Base-by-base conservation (phyloP, 169 alveolate genomes). In the Plasmodium sp. region DNA sequence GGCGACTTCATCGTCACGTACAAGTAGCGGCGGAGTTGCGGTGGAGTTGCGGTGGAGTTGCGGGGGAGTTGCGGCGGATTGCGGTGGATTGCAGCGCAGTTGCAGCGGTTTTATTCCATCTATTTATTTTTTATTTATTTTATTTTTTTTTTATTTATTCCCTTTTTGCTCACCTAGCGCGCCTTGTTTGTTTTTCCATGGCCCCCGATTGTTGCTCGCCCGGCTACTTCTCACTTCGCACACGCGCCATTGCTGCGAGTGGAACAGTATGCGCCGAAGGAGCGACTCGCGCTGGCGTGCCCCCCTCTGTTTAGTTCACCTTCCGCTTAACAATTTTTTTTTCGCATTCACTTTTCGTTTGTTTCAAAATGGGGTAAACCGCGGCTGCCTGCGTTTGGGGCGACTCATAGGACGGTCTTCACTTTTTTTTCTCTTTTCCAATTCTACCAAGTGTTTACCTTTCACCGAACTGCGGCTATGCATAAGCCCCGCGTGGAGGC, bases 1-100 rank as follows among this genome's bases (percentile, higher is more conserved):
- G 92, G 45, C 43, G 95, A 91, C 36, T 75, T 33, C 56, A 75
- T 84, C 45, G 81, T 86, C 56, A 91, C 73, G 22, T 91, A 91
- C 48, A 91, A 91, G 77, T 84, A 77, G 67, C 16, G 16, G 36
- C 5, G 18, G 27, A 22, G 27, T 22, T 22, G 27, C 27, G 27
- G 27, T 0, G 27, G 27, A 22, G 0, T 22, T 22, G 27, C 27
- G 27, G 27, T 22, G 27, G 27, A 22, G 27, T 22, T 22, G 27
- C 27, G 27, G 27, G 0, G 27, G 27, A 22, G 27, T 22, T 22
- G 27, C 27, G 0, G 27, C 27, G 27, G 27, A 22, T 22, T 22
- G n/a, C n/a, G n/a, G n/a, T n/a, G n/a, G n/a, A n/a, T n/a, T n/a
- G n/a, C n/a, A n/a, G n/a, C n/a, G n/a, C n/a, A n/a, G n/a, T n/a